These are phyloP conservation scores for Epichloe glyceriae DNA, from an alignment of 2,329 filamentous ascomycete species.

Conservation along the genomic window DNA sequence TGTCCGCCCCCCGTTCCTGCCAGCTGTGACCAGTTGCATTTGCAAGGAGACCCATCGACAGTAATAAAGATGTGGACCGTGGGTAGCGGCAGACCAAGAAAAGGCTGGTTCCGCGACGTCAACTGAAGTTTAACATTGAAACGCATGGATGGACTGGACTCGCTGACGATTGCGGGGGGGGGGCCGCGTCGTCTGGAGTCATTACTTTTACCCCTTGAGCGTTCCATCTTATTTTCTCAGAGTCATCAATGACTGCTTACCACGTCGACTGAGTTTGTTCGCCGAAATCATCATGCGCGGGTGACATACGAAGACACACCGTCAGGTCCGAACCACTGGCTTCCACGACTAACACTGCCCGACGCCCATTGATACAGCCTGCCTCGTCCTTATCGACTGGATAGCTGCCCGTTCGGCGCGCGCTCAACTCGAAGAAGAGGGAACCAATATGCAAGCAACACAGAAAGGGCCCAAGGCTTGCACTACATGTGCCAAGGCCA, in stretches of 20 bases:
- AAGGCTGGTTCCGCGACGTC: not conserved
- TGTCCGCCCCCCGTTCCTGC: constrained; percentile 14
- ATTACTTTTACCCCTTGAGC: constrained; percentile 1
- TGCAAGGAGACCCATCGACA: not conserved
- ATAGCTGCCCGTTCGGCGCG: not conserved
- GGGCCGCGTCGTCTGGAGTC: not conserved
- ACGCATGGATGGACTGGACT: constrained; percentile 1
- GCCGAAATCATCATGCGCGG: not conserved
- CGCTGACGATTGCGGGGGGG: constrained; percentile 1
- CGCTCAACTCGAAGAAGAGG: not conserved
- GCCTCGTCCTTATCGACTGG: not conserved
- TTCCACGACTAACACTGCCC: not conserved
- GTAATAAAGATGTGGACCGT: not conserved
- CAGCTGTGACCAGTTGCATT: not conserved
- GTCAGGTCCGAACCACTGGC: not conserved
- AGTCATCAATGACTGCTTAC: no score
- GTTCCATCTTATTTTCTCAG: not conserved
- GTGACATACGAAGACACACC: not conserved
- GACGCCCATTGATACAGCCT: not conserved
- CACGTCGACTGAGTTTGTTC: not conserved
- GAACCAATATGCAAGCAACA: constrained; percentile 13
- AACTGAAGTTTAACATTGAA: not conserved
- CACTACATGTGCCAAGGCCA: constrained; percentile 38
- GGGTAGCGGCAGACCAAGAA: not conserved
- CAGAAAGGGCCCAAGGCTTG: constrained; percentile 36